Evolutionary conservation across 805 yeast genomes (phyloP), one percentile per base, ranked within the genome.

Genomic region (Cyberlindnera veronae): DNA sequence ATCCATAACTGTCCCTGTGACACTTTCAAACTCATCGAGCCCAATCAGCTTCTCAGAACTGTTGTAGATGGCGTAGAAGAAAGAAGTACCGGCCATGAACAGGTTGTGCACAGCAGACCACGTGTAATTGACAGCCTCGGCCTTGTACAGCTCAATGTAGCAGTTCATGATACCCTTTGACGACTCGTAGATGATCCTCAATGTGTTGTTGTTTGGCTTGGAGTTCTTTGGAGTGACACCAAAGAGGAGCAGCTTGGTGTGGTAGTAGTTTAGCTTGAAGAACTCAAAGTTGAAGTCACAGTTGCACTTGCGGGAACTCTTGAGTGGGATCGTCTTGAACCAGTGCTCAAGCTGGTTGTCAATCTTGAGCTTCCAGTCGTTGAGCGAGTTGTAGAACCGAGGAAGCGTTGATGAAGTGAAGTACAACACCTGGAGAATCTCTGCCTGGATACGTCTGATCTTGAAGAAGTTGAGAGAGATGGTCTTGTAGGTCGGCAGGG

Each of bases 71-170:
- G 89, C 75, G 57, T 84, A 88, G 32, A 89, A 66, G 51, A 79
- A 88, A 1, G 95, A 83, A 20, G 91, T 83, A 1, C 95, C 95
- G 0, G 95, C 90, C 84, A 85, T 82, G 57, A 87, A 87, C 39
- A 87, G 66, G 57, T 87, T 88, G 59, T 88, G 95, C 3, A 87
- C 90, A 0, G 95, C 93, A 2, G 89, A 90, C 96, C 96, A 89
- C 0, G 96, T 86, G 61, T 85, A 89, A 60, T 87, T 87, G 44
- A 88, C 72, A 34, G 76, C 68, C 51, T 74, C 75, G 21, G 69
- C 69, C n/a, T 66, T 60, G 49, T 73, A 75, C 28, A 89, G 63
- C 37, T 73, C 74, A 36, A 72, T 65, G 57, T 85, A 89, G 22
- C 80, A 72, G 24, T 68, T 64, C 38, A 88, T 81, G 26, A 87